Base-by-base conservation (phyloP, 805 yeast genomes). In the Saturnispora besseyi region DNA sequence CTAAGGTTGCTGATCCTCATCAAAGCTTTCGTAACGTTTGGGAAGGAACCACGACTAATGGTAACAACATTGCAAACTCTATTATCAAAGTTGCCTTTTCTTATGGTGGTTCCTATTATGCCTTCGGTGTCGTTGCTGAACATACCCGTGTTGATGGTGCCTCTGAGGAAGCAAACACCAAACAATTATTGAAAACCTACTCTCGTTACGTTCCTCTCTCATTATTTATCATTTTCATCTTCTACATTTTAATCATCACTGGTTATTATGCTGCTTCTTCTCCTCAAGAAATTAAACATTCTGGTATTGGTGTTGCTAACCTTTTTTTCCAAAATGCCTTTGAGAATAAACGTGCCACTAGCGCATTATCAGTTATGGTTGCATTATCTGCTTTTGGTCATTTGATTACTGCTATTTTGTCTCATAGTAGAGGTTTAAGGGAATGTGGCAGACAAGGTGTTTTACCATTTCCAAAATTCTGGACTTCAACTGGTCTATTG, bases 361-460 rank as follows among this genome's bases (percentile, higher is more conserved):
- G 69, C 59, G 93, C 90, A 3, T 75, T 87, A 9, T 78, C 89
- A 11, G 89, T 81, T 1, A 82, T 87, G 61, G 91, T 87, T 44
- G 93, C 95, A 3, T 69, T 87, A 46, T 78, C 86, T 59, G 89
- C 95, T 3, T 70, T 84, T 52, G 96, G 95, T 53, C 87, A 87
- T 61, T 91, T 87, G 42, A 63, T 86, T 66, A 77, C 89, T 15
- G 95, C 86, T 38, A 81, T 83, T 48, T 82, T 84, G 60, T 79
- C 91, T 4, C 95, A 87, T 65, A 90, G 91, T 49, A 76, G 95
- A 69, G 77, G 84, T 53, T 73, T 86, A 47, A 90, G 86, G 64
- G 87, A 83, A 57, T 73, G 87, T 57, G 95, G 88, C 33, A 78
- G 91, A 64, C 93, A 86, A 66, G 91, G 91, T 52, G 75, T 80